Percentiles rank a stretch among this genome's conserved stretches.
These are phyloP conservation scores for Lentinula guzmanii DNA, from an alignment of 768 basidiomycete species.

Conservation along the genomic window DNA sequence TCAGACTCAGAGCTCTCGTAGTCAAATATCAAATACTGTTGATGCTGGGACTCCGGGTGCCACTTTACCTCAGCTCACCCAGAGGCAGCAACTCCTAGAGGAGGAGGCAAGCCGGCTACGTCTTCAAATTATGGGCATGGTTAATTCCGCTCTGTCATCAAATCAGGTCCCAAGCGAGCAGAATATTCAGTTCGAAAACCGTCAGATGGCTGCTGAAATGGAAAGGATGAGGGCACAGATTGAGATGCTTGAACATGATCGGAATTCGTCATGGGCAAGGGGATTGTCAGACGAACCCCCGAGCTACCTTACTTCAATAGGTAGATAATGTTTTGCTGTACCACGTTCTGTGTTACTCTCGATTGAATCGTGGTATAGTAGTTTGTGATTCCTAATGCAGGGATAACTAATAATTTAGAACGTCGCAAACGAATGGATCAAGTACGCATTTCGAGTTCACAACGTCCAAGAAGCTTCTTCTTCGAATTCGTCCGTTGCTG, in stretches of 20 bases:
- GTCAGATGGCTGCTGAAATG: neutral
- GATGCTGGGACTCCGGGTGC: neutral
- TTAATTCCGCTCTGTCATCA: conserved; percentile 1
- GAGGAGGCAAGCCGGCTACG: conserved; percentile 2
- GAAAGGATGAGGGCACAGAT: neutral
- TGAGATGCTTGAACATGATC: neutral
- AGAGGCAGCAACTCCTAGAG: neutral
- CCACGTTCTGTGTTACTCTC: too few relatives aligned
- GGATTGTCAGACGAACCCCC: conserved; percentile 5
- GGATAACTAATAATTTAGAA: neutral
- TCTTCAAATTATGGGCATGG: conserved; percentile 2
- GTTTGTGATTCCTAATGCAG: neutral
- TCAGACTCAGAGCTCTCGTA: neutral
- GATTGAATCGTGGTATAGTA: neutral
- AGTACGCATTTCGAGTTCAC: neutral
- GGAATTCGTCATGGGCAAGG: neutral
- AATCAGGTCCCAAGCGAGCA: neutral
- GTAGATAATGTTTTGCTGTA: neutral
- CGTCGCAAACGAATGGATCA: neutral
- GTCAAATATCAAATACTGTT: neutral
- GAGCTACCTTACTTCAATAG: conserved; percentile 1
- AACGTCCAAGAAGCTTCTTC: conserved; percentile 2
- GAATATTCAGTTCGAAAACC: neutral
- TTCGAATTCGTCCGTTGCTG: neutral
- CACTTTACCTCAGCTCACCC: neutral